Conservation (phyloP, 768 basidiomycete species). For the Collybia nuda region DNA sequence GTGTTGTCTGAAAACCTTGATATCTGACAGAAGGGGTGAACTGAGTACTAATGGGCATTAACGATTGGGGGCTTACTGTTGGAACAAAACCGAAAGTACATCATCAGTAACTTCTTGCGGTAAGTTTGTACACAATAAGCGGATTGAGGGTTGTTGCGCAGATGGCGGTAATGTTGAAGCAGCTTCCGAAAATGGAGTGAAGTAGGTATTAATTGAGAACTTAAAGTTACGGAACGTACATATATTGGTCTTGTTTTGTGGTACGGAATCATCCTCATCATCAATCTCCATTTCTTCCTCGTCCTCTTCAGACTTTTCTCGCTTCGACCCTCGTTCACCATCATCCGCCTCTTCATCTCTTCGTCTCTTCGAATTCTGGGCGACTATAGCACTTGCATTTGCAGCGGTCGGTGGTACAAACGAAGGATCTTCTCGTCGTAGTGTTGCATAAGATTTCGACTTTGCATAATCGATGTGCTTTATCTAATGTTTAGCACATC, state of each 20-base stretch:
- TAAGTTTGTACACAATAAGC: slow-evolving; percentile 80
- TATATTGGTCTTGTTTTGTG: slow-evolving; percentile 32
- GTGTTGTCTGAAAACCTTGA: slow-evolving; percentile 74
- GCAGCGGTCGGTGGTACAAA: slow-evolving; percentile 73
- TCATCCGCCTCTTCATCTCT: slow-evolving; percentile 62
- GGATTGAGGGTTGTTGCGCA: slow-evolving; percentile 54
- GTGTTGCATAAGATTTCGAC: slow-evolving; percentile 83
- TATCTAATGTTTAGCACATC: slow-evolving; percentile 6
- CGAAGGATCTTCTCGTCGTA: slow-evolving; percentile 74
- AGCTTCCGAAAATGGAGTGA: slow-evolving; percentile 32
- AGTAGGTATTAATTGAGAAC: slow-evolving; percentile 23
- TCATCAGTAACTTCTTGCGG: slow-evolving; percentile 90
- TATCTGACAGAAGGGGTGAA: slow-evolving; percentile 51
- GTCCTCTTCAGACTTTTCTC: slow-evolving; percentile 69
- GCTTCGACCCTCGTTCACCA: slow-evolving; percentile 60
- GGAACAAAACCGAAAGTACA: slow-evolving; percentile 84
- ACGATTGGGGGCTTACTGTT: slow-evolving; percentile 65
- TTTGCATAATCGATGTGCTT: slow-evolving; percentile 93
- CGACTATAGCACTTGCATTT: slow-evolving; percentile 50
- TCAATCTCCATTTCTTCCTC: slow-evolving; percentile 96
- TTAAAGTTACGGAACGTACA: slow-evolving; percentile 43
- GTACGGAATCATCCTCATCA: slow-evolving; percentile 72
- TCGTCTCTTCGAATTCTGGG: slow-evolving; percentile 60
- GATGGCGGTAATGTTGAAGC: slow-evolving; percentile 42
- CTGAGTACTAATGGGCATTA: background rate